A percentile compares a stretch with the other conserved stretches of the same genome.
Conservation (phyloP, 768 basidiomycete species). For the Leccinellum albellum region DNA sequence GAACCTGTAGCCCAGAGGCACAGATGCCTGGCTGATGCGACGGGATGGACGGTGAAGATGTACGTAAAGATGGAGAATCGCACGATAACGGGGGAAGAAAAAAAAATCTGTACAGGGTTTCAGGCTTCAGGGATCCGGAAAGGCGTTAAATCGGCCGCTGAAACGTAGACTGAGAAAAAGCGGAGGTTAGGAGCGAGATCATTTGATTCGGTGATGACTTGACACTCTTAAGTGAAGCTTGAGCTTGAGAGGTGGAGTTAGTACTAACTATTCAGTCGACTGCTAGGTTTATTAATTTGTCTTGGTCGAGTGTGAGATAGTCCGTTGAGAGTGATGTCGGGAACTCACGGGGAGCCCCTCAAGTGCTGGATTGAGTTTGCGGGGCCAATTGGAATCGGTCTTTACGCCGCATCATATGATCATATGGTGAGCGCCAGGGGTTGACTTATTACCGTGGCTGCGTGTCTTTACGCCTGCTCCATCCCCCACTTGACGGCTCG, state of each 20-base stretch:
- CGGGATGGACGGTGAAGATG: neutral
- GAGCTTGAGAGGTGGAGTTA: neutral
- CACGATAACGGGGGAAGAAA: neutral
- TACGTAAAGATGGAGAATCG: neutral
- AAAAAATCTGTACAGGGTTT: neutral
- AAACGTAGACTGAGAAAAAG: no score
- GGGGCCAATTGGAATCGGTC: no score
- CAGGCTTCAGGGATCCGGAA: neutral
- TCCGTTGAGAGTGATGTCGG: no score
- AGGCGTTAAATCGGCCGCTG: neutral
- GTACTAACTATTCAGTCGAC: no score
- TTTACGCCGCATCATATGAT: neutral
- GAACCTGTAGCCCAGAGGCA: neutral
- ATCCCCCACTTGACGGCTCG: neutral
- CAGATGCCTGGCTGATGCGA: neutral
- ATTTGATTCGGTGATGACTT: neutral
- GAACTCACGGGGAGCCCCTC: no score
- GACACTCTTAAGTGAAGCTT: neutral
- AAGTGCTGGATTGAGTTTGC: no score
- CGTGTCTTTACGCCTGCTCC: no score
- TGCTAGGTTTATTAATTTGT: no score
- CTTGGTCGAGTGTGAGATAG: neutral
- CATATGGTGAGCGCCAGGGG: neutral
- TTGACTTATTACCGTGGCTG: neutral
- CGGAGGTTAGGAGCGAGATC: no score